Evolutionary conservation across 129 eudicot genomes (phyloP).

Genomic region (Logfia minima): DNA sequence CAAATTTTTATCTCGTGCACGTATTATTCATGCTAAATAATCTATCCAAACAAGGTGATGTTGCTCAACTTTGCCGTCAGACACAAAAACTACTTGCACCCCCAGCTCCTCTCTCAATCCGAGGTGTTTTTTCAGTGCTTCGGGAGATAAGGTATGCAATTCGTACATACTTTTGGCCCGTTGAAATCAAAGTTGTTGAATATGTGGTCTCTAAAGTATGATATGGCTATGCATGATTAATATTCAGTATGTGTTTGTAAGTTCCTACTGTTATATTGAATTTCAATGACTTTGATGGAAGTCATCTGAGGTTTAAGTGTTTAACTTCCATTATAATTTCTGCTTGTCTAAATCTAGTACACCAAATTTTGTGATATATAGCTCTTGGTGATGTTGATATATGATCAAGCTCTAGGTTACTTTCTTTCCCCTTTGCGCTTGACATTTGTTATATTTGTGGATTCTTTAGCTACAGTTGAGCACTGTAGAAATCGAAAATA

Average conservation of each 20-base stretch:
- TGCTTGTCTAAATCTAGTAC: not conserved
- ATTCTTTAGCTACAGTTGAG: constrained; percentile 12
- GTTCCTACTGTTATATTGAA: not conserved
- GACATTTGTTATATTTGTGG: not conserved
- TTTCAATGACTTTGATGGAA: not conserved
- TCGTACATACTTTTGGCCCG: not conserved
- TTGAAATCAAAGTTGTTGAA: not conserved
- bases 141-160: constrained; percentile 74
- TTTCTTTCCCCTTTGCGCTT: not conserved
- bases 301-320: not conserved
- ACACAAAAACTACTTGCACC: constrained; percentile 82
- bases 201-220: constrained; percentile 2
- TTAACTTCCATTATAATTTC: not conserved
- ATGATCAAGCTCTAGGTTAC: not conserved
- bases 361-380: not conserved
- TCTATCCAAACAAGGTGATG: constrained; percentile 68
- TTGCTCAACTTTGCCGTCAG: constrained; percentile 96
- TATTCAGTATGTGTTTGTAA: constrained; percentile 8
- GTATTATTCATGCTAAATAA: constrained; percentile 24
- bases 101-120: constrained; percentile 73
- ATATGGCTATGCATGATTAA: constrained; percentile 7
- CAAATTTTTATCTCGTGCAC: not conserved
- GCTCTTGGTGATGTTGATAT: not conserved
- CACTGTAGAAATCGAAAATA: constrained; percentile 1
- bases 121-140: constrained; percentile 71